phyloP scores from a whole-genome alignment of 2,329 filamentous ascomycete genomes.

The Pseudonectria buxi region DNA sequence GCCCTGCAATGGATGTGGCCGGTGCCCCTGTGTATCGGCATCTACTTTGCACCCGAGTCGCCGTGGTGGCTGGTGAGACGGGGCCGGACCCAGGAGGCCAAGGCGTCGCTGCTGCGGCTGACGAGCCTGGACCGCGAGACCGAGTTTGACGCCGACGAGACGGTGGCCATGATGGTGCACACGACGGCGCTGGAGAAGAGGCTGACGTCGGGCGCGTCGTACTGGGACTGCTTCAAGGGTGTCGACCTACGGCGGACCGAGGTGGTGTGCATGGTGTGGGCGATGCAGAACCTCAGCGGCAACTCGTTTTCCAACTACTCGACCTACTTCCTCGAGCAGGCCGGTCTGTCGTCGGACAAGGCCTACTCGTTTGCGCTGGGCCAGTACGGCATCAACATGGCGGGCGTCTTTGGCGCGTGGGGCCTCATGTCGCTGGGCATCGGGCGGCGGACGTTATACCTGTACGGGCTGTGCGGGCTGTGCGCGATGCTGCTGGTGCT shows the following conservation, averaged over 20 bases:
- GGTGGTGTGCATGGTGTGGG: constrained; percentile 59
- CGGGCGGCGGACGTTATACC: constrained; percentile 68
- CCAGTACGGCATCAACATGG: constrained; percentile 67
- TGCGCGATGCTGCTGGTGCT: constrained; percentile 74
- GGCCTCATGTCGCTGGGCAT: constrained; percentile 67
- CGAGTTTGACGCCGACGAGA: constrained; percentile 75
- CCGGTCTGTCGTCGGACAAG: constrained; percentile 44
- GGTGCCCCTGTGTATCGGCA: constrained; percentile 56
- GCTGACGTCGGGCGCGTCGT: constrained; percentile 67
- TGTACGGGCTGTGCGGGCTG: constrained; percentile 67
- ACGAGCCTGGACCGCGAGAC: constrained; percentile 58
- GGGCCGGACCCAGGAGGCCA: constrained; percentile 58
- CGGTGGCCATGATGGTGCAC: constrained; percentile 86
- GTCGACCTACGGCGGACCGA: constrained; percentile 70
- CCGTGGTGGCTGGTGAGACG: constrained; percentile 72
- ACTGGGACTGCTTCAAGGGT: constrained; percentile 79
- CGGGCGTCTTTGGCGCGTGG: constrained; percentile 77
- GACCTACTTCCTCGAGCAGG: constrained; percentile 56
- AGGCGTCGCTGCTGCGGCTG: constrained; percentile 57
- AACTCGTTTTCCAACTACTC: constrained; percentile 61
- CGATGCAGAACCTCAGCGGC: constrained; percentile 57
- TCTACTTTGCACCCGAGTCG: constrained; percentile 62
- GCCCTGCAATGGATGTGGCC: constrained; percentile 76
- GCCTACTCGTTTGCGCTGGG: constrained; percentile 57
- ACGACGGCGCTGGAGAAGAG: constrained; percentile 74